Base-by-base conservation (phyloP, 2,329 filamentous ascomycete genomes). In the Arthrinium puccinioides region DNA sequence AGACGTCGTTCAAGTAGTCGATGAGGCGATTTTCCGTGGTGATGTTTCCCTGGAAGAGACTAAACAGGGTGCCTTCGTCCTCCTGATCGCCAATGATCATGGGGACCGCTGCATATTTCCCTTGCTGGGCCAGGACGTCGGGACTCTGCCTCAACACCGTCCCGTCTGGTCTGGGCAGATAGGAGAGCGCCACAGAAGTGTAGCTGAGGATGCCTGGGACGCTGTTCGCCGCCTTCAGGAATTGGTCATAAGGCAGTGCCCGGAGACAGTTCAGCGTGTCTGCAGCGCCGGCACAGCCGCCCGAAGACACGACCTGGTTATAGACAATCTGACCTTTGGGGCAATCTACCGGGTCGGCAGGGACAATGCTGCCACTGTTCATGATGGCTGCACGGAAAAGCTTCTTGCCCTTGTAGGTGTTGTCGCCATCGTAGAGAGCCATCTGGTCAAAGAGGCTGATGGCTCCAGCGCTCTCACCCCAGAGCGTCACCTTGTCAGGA, bases 401-500 rank as follows among this genome's bases (percentile, higher is more conserved):
- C 1, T 79, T 67, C 49, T 82, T 78, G 37, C 79, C 82, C 3
- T 88, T 87, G 63, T 89, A 88, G 1, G 66, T 79, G 53, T 77
- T 75, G 56, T 90, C 67, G 6, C 86, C 85, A 23, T 77, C 73
- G 47, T 85, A 87, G 9, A 89, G 64, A 2, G 76, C 64, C 74
- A 87, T 87, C 48, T 90, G 86, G 50, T 88, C 76, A 33, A 83
- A 73, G 1, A 86, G 82, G 0, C 82, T 87, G 44, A 88, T 87
- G 11, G 77, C 64, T 1, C 82, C 81, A 0, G 82, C 80, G 3
- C 73, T 79, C 53, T 89, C 79, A 19, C 85, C 85, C 80, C 81
- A 87, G 41, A 90, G 81, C 0, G 84, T 89, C 6, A 89, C 83
- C 55, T 83, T 84, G n/a, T 68, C 65, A 0, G 84, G 80, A 27